These are phyloP conservation scores for Trametopsis cervina DNA, from an alignment of 768 basidiomycete species.

Conservation along the genomic window DNA sequence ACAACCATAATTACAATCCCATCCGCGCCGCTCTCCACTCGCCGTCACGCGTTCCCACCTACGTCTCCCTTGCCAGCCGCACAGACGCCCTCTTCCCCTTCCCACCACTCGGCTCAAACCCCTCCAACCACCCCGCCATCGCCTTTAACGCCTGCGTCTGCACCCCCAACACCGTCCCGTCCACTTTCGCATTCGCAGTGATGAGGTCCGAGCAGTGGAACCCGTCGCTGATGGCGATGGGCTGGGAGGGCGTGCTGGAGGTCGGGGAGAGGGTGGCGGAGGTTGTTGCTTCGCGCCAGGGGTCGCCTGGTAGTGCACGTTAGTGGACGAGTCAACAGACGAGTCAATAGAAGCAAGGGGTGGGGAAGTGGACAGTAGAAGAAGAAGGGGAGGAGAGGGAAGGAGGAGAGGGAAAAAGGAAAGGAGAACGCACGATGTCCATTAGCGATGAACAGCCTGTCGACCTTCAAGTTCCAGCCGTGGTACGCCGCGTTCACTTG, in stretches of 20 bases:
- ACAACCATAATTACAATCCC: too few species aligned
- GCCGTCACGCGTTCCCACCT: too few species aligned
- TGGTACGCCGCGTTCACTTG: slow-evolving; percentile 41
- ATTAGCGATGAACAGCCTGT: slow-evolving; percentile 63
- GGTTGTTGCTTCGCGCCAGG: slow-evolving; percentile 65
- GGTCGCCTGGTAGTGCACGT: slow-evolving; percentile 44
- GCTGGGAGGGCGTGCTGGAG: slow-evolving; percentile 43
- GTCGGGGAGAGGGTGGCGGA: slow-evolving; percentile 45
- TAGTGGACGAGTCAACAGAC: slow-evolving; percentile 24
- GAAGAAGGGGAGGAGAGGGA: neutral
- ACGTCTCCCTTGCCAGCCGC: neutral
- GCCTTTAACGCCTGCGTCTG: slow-evolving; percentile 44
- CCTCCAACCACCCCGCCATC: slow-evolving; percentile 54
- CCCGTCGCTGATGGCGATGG: slow-evolving; percentile 51
- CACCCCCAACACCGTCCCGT: slow-evolving; percentile 45
- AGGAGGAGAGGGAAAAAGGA: neutral
- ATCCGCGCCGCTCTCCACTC: too few species aligned
- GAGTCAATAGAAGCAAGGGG: slow-evolving; percentile 63
- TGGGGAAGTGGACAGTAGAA: neutral
- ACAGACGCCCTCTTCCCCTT: slow-evolving; percentile 1
- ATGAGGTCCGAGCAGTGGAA: slow-evolving; percentile 65
- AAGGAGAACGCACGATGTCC: slow-evolving; percentile 44
- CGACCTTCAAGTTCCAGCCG: slow-evolving; percentile 55
- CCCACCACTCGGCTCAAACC: slow-evolving; percentile 16
- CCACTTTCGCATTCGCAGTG: slow-evolving; percentile 32